Base-by-base conservation (phyloP, 2,329 filamentous ascomycete species). In the Kalaharituber pfeilii region DNA sequence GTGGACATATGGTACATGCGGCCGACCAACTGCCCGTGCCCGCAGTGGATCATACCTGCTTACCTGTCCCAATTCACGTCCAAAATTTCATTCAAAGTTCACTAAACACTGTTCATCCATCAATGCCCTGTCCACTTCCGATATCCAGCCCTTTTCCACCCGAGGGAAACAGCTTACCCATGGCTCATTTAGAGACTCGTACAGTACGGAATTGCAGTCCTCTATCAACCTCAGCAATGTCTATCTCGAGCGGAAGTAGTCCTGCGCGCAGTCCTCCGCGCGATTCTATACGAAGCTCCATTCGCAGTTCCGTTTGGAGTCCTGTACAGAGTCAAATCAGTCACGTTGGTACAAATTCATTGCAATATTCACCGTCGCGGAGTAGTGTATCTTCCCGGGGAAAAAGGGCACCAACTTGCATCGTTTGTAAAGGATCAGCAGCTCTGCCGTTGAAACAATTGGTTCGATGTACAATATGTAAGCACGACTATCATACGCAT, bases 231-330 rank as follows among this genome's bases (percentile, higher is more conserved):
- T 59, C 56, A 22, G 52, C 57, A 8, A 57, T 57, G 55, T 56
- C 57, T 15, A 56, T 58, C 30, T 57, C 57, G 39, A 58, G 57
- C 20, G 56, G 57, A 9, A 56, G 51, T 28, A 56, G 53, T 20
- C 56, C 57, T 39, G 45, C 11, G 25, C 42, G 24, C n/a, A n/a
- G 29, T 24, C 36, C 36, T 22, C 24, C 13, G 25, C 25, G 36
- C 50, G 33, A 51, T 33, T 24, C 5, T n/a, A 42, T 13, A 51
- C 25, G n/a, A 22, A 20, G 11, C 26, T 25, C 25, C 28, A 25
- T n/a, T 13, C 29, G n/a, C 25, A 18, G n/a, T n/a, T n/a, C n/a
- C n/a, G n/a, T n/a, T n/a, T n/a, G n/a, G n/a, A n/a, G n/a, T n/a
- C n/a, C n/a, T n/a, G n/a, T n/a, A n/a, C n/a, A n/a, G n/a, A n/a